Evolutionary conservation across 108 stramenopile species (phyloP), one percentile per base, ranked within the genome.

Genomic region (Conticribra guillardii): DNA sequence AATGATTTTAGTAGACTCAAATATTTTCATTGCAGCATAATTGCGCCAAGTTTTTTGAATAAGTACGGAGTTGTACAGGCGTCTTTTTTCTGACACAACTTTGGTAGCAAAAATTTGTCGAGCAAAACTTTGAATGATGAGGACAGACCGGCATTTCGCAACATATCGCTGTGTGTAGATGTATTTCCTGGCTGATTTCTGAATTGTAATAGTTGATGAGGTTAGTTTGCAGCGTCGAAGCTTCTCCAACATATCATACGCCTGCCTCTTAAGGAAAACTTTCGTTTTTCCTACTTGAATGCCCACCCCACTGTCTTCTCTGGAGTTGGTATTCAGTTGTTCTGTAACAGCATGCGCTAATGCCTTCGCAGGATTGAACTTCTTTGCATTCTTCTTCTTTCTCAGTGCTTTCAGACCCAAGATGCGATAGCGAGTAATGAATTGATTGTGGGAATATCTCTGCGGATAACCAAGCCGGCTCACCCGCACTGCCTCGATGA

Each of bases 221-320:
- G 54, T 26, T 50, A 76, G 46, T 57, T 71, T 76, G 34, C 72
- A 55, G 22, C 79, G 73, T 52, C 91, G 83, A 5, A 89, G 22
- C 51, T 81, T 69, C 71, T 97, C 96, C 34, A 97, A 66, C 0
- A 60, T 51, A 33, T 97, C 92, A 77, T 91, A 92, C 18, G 89
- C 89, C 19, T 72, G 57, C 56, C 89, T 87, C 8, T 86, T 72
- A 15, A 96, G 76, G 66, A 96, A 96, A 0, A 96, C 89, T 63
- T 94, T 94, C n/a, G 90, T 91, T 69, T 88, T 90, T 7, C 96
- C 96, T 23, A 97, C 74, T 80, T 97, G 94, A 54, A 91, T 80
- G 32, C 89, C 90, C 28, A 85, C 50, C 46, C 76, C 78, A 17
- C 63, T 67, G 2, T 65, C 51, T 2, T 61, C 28, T 58, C 53